phyloP scores from a whole-genome alignment of 305 asterid genomes.

The Solanum hybrid region DNA sequence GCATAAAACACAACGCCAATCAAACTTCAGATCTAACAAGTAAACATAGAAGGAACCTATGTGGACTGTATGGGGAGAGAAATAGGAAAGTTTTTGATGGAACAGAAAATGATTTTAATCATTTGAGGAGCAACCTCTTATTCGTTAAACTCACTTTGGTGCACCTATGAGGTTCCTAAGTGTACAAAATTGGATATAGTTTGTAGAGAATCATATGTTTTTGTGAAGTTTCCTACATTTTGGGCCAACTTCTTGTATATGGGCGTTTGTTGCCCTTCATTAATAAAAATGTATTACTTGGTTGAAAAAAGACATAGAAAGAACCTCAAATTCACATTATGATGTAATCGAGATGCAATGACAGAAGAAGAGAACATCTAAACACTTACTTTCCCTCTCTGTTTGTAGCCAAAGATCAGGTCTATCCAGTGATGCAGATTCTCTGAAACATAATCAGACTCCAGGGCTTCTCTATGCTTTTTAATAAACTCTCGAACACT shows the following conservation, averaged over 20 bases:
- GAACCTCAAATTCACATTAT: not conserved
- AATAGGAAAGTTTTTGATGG: slow-evolving; percentile 1
- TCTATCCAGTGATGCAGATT: slow-evolving; percentile 99
- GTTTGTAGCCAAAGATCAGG: slow-evolving; percentile 91
- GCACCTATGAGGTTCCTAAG: not conserved
- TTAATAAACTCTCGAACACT: slow-evolving; percentile 84
- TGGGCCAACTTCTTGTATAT: not conserved
- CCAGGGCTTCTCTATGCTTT: slow-evolving; percentile 96
- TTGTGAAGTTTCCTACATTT: not conserved
- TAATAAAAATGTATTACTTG: not conserved
- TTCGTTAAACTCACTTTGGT: not conserved
- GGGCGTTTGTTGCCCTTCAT: not conserved
- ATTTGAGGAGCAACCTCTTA: not conserved
- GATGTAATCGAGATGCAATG: not conserved
- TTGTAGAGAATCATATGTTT: not conserved
- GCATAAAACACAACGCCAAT: not conserved
- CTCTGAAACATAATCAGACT: slow-evolving; percentile 91
- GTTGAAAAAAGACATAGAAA: not conserved
- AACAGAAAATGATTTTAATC: not conserved
- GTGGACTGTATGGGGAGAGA: not conserved
- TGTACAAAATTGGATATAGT: not conserved
- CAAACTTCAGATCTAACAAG: not conserved
- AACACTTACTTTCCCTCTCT: slow-evolving; percentile 89
- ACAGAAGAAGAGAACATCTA: not conserved
- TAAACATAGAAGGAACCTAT: not conserved